Evolutionary conservation across 257 asterid species (phyloP).

Genomic region (Cordia subcordata): DNA sequence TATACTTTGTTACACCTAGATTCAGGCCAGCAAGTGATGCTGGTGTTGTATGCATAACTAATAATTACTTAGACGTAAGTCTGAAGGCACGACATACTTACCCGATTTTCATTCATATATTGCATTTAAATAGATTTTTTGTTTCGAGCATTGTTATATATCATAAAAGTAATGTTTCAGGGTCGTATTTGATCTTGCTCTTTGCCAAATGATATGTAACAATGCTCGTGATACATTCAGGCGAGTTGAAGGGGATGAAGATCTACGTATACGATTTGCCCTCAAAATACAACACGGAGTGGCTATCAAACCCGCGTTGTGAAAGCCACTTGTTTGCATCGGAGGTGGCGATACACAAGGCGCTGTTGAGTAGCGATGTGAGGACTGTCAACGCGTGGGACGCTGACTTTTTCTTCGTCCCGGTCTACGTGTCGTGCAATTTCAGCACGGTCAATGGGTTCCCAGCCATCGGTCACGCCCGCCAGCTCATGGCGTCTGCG

Average conservation of each 20-base stretch:
- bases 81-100: too few species aligned
- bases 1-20: too few species aligned
- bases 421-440: slow-evolving; percentile 84
- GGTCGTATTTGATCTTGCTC: too few species aligned
- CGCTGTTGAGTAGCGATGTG: slow-evolving; percentile 36
- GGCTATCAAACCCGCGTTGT: slow-evolving; percentile 66
- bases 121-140: too few species aligned
- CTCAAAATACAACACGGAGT: slow-evolving; percentile 51
- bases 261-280: slow-evolving; percentile 72
- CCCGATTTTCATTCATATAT: too few species aligned
- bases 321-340: slow-evolving; percentile 72
- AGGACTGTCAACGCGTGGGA: slow-evolving; percentile 55
- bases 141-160: too few species aligned
- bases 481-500: slow-evolving; percentile 53
- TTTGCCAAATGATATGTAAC: too few species aligned
- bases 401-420: slow-evolving; percentile 90
- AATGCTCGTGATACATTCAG: slow-evolving; percentile 21
- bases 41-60: too few species aligned
- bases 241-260: slow-evolving; percentile 38
- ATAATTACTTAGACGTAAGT: too few species aligned
- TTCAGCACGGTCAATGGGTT: slow-evolving; percentile 86
- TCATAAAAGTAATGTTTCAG: too few species aligned
- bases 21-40: too few species aligned
- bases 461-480: slow-evolving; percentile 92
- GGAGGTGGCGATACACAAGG: slow-evolving; percentile 82